Percentiles rank a stretch among this genome's conserved stretches.
Conservation (phyloP, 768 basidiomycete species). For the Hericium alpestre region DNA sequence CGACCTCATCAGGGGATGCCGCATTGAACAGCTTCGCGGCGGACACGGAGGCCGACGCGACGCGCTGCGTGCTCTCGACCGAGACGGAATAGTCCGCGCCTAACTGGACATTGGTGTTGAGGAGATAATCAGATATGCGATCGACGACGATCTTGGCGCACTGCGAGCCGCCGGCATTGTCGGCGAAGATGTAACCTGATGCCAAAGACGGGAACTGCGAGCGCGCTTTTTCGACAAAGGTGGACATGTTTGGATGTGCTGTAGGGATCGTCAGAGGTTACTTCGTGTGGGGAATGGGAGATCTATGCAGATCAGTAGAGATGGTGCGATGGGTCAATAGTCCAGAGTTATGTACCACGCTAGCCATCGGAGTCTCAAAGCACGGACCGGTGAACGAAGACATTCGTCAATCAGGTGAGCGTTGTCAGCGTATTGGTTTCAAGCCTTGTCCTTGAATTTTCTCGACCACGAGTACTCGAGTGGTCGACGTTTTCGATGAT, state of each 20-base stretch:
- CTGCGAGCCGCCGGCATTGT: conserved; percentile 73
- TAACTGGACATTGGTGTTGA: conserved; percentile 65
- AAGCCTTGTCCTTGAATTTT: too few relatives aligned
- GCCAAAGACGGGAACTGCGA: conserved; percentile 53
- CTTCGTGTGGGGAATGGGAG: neutral
- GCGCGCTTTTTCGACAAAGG: conserved; percentile 34
- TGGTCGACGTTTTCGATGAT: too few relatives aligned
- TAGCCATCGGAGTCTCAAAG: neutral
- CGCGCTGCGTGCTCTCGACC: conserved; percentile 38
- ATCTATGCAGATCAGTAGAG: neutral
- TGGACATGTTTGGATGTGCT: neutral
- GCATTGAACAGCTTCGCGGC: conserved; percentile 59
- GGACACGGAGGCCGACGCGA: conserved; percentile 37
- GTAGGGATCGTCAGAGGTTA: neutral
- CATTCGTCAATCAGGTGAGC: too few relatives aligned
- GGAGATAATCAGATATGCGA: conserved; percentile 54
- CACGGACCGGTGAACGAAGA: neutral
- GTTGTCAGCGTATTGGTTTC: too few relatives aligned
- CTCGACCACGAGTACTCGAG: too few relatives aligned
- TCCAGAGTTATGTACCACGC: neutral
- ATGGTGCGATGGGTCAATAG: neutral
- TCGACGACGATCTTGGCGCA: conserved; percentile 44
- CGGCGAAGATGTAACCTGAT: conserved; percentile 54
- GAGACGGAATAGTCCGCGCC: conserved; percentile 61
- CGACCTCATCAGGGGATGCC: conserved; percentile 48